Evolutionary conservation across 306 rosid species (phyloP).

Genomic region (Quercus engelmannii): DNA sequence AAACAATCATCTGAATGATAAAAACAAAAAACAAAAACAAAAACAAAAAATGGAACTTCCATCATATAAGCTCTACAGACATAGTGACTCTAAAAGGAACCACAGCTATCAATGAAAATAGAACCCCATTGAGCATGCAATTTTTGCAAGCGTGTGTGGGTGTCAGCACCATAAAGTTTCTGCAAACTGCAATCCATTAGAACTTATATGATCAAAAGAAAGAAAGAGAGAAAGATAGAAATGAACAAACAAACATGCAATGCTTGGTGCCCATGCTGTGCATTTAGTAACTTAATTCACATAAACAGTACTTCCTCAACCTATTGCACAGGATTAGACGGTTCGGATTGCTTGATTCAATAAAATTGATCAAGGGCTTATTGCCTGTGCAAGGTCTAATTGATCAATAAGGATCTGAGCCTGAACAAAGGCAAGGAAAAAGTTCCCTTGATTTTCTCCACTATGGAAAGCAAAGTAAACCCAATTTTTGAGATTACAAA

Average conservation of each 20-base stretch:
- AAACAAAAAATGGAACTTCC: conserved; percentile 10
- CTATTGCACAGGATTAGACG: not conserved
- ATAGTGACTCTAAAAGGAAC: not conserved
- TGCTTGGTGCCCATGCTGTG: not conserved
- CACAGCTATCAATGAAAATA: conserved; percentile 9
- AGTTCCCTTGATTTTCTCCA: not conserved
- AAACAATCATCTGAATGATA: conserved; percentile 18
- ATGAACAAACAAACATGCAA: not conserved
- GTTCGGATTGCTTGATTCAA: not conserved
- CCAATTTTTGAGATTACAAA: not conserved
- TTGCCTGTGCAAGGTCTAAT: conserved; percentile 5
- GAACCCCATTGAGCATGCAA: conserved; percentile 10
- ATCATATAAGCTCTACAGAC: not conserved
- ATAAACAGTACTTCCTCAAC: not conserved
- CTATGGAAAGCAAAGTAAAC: not conserved
- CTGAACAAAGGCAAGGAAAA: conserved; percentile 6
- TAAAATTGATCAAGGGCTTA: not conserved
- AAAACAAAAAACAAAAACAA: conserved; percentile 26
- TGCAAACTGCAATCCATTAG: conserved; percentile 4
- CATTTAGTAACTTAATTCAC: not conserved
- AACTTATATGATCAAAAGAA: not conserved
- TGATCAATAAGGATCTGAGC: not conserved
- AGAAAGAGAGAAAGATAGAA: not conserved
- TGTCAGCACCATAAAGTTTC: not conserved
- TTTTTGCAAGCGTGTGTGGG: not conserved